These are phyloP conservation scores for Plasmodium blacklocki DNA, from an alignment of 169 alveolate species.

Conservation along the genomic window DNA sequence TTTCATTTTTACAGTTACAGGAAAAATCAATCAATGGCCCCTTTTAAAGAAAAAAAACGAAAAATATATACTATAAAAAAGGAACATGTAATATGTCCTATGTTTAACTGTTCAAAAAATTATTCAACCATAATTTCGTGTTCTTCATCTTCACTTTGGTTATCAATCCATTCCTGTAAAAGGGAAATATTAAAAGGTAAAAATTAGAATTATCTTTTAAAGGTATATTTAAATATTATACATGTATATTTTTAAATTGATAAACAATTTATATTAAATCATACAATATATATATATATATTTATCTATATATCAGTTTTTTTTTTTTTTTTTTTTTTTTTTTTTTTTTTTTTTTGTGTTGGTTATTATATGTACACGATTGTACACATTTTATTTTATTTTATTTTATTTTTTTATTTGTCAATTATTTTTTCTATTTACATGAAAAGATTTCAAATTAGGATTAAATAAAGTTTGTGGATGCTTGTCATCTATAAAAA, in stretches of 20 bases:
- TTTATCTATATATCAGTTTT: constrained; percentile 5
- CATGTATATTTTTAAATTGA: too few species aligned
- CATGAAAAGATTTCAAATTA: constrained; percentile 72
- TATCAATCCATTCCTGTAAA: constrained; percentile 76
- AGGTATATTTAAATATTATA: neutral
- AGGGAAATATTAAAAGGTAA: constrained; percentile 15
- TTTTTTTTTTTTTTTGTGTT: too few species aligned
- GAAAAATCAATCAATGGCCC: constrained; percentile 76
- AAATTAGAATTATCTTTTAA: constrained; percentile 6
- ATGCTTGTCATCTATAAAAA: constrained; percentile 42
- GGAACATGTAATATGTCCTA: neutral
- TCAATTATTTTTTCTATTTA: constrained; percentile 21
- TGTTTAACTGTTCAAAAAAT: neutral
- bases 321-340: constrained; percentile 16
- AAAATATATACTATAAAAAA: neutral
- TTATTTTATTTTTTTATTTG: neutral
- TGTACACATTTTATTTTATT: neutral
- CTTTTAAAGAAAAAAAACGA: constrained; percentile 22
- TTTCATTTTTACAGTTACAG: constrained; percentile 42
- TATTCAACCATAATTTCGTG: constrained; percentile 74
- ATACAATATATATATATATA: neutral
- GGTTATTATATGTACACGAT: neutral
- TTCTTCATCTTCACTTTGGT: constrained; percentile 78
- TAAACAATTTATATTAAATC: too few species aligned
- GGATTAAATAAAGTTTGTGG: constrained; percentile 31